Percentiles rank a stretch among this genome's conserved stretches.
Evolutionary conservation across 345 rosid species (phyloP).

Genomic region (Arabis hirsuta): DNA sequence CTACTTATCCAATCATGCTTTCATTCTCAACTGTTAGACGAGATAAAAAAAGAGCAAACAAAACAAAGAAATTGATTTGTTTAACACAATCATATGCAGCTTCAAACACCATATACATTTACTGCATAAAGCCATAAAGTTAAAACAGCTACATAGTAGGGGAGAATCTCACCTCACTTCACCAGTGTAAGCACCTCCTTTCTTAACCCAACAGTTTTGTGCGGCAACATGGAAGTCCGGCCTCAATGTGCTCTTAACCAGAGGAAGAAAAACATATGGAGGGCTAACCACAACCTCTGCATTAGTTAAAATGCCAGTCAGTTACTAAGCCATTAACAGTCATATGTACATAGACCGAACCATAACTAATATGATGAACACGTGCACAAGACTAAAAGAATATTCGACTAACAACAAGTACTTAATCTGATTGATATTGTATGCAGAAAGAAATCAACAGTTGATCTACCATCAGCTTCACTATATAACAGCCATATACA

Average conservation of each 20-base stretch:
- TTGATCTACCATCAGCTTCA: neutral
- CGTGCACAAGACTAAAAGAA: neutral
- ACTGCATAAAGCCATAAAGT: neutral
- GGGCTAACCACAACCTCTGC: slow-evolving; percentile 94
- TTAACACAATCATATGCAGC: neutral
- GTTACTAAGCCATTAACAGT: neutral
- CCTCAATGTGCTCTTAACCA: slow-evolving; percentile 66
- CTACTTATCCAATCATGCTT: too few species aligned
- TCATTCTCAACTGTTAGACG: too few species aligned
- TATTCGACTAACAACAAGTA: neutral
- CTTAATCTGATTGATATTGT: neutral
- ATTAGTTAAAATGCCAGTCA: neutral
- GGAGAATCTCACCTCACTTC: slow-evolving; percentile 67
- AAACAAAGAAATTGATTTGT: neutral
- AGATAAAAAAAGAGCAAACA: neutral
- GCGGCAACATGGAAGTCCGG: slow-evolving; percentile 86
- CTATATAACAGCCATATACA: neutral
- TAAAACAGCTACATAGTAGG: slow-evolving; percentile 4
- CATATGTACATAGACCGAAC: neutral
- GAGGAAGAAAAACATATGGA: slow-evolving; percentile 76
- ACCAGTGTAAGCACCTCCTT: slow-evolving; percentile 97
- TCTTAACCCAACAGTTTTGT: slow-evolving; percentile 94
- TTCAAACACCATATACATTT: neutral
- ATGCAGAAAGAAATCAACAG: neutral
- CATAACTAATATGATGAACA: neutral